A percentile compares a stretch with the other conserved stretches of the same genome.
These are phyloP conservation scores for Sclerotinia glacialis DNA, from an alignment of 2,329 filamentous ascomycete genomes.

Conservation along the genomic window DNA sequence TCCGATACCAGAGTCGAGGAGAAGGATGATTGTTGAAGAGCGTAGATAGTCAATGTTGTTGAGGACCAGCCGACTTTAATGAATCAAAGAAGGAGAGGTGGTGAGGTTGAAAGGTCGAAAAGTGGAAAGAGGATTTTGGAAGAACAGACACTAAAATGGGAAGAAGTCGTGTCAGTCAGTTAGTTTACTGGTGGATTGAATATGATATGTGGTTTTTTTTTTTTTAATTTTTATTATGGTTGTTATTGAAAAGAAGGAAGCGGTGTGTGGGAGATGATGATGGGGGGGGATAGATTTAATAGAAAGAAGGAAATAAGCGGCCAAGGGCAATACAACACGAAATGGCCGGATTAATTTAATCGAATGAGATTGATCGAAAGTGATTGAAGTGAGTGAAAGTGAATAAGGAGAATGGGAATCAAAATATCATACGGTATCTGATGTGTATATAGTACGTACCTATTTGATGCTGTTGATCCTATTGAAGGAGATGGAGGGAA, in stretches of 20 bases:
- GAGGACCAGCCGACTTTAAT: background rate
- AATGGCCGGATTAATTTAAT: background rate
- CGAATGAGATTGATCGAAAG: too few species aligned
- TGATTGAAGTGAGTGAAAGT: too few species aligned
- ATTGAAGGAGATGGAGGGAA: background rate
- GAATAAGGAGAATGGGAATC: too few species aligned
- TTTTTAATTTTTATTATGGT: too few species aligned
- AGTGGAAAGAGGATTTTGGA: background rate
- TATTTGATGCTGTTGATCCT: background rate
- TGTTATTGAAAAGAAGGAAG: background rate
- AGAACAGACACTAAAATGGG: conserved; percentile 13
- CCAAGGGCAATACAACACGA: conserved; percentile 6
- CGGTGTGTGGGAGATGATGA: conserved; percentile 14
- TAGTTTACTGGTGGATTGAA: background rate
- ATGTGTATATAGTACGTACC: conserved; percentile 1
- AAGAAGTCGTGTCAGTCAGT: conserved; percentile 13
- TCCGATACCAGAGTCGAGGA: conserved; percentile 34
- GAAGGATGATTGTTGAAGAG: conserved; percentile 16
- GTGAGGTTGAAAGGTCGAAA: conserved; percentile 5
- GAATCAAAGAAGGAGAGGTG: background rate
- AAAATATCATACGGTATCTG: background rate
- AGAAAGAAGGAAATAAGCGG: conserved; percentile 18
- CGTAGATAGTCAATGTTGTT: background rate
- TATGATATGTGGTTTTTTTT: background rate
- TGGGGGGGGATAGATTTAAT: conserved; percentile 20